A percentile compares a stretch with the other conserved stretches of the same genome.
These are phyloP conservation scores for Phaseolus lunatus DNA, from an alignment of 306 rosid genomes.

Conservation along the genomic window DNA sequence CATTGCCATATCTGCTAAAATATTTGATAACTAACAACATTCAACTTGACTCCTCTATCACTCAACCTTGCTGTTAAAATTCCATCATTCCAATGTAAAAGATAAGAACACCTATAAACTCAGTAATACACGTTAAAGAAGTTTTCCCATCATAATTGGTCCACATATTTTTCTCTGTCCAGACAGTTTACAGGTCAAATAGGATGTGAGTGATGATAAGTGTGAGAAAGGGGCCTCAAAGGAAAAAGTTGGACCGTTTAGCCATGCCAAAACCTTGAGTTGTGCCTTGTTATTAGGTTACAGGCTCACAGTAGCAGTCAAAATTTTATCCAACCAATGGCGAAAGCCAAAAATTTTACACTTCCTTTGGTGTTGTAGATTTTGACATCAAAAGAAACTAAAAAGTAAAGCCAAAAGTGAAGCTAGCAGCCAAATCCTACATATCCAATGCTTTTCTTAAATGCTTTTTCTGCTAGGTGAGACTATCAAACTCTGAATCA, in stretches of 20 bases:
- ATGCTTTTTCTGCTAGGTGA: constrained; percentile 47
- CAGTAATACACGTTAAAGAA: constrained; percentile 37
- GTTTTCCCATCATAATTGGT: constrained; percentile 48
- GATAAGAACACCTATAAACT: constrained; percentile 34
- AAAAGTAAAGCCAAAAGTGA: constrained; percentile 53
- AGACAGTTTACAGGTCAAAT: constrained; percentile 56
- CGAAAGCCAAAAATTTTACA: constrained; percentile 32
- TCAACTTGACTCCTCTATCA: constrained; percentile 10
- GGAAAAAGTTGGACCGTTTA: constrained; percentile 35
- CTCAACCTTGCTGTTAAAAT: background rate
- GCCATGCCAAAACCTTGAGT: constrained; percentile 45
- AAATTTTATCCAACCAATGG: constrained; percentile 37
- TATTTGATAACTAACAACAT: constrained; percentile 29
- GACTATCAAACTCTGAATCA: constrained; percentile 55
- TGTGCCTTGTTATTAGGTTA: constrained; percentile 27
- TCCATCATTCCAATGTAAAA: constrained; percentile 37
- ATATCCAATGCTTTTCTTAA: constrained; percentile 50
- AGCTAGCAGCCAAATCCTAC: constrained; percentile 58
- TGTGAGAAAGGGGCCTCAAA: constrained; percentile 46
- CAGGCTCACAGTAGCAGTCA: constrained; percentile 6
- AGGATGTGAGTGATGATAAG: constrained; percentile 45
- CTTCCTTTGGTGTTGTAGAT: constrained; percentile 42
- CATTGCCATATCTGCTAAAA: constrained; percentile 2
- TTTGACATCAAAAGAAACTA: constrained; percentile 58
- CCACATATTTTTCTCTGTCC: constrained; percentile 46